Evolutionary conservation across 1,284 basidiomycete species (phyloP).

Genomic region (Ustilago loliicola): DNA sequence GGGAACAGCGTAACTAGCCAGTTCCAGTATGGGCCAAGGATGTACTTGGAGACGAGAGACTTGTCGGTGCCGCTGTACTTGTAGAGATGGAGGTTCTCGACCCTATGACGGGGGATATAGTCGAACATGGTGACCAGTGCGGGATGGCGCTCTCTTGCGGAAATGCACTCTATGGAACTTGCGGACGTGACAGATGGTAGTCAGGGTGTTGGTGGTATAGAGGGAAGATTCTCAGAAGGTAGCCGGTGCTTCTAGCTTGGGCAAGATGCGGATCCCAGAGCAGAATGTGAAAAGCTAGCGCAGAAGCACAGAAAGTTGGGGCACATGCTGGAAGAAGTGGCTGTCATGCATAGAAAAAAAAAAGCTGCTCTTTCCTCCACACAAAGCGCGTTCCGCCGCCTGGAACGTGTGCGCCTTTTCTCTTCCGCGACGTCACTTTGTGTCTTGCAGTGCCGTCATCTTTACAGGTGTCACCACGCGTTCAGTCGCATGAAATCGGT

Average conservation of each 20-base stretch:
- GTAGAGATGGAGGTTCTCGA: constrained; percentile 74
- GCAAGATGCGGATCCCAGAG: constrained; percentile 6
- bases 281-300: constrained; percentile 14
- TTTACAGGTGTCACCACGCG: constrained; percentile 1
- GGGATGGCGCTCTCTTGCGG: neutral
- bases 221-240: neutral
- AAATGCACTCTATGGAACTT: constrained; percentile 5
- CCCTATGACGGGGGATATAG: constrained; percentile 72
- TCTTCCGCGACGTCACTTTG: constrained; percentile 15
- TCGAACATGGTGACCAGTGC: constrained; percentile 44
- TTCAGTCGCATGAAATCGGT: neutral
- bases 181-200: neutral
- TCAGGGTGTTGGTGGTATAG: neutral
- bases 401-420: constrained; percentile 7
- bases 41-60: constrained; percentile 77
- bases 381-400: neutral
- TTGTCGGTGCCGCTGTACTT: constrained; percentile 76
- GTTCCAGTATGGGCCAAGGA: constrained; percentile 93
- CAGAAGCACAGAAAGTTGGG: constrained; percentile 17
- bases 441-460: neutral
- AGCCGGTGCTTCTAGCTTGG: neutral
- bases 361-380: constrained; percentile 15
- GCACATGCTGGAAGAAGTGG: constrained; percentile 1
- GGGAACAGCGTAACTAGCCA: constrained; percentile 95
- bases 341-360: constrained; percentile 14